These are phyloP conservation scores for Cucurbita pepo DNA, from an alignment of 306 rosid species.

Conservation along the genomic window DNA sequence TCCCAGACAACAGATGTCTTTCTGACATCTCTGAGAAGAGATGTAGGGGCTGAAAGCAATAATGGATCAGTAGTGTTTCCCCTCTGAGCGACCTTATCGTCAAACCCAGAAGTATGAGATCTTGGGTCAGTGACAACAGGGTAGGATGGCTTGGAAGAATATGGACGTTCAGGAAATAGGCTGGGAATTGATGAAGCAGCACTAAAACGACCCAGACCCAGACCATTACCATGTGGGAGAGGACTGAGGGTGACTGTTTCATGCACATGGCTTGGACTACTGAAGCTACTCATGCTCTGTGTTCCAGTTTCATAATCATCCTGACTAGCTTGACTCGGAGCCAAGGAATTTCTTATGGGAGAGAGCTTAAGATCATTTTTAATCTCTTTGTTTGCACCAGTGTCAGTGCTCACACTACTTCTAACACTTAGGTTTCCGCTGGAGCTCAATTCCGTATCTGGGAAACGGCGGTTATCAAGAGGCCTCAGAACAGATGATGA, in stretches of 20 bases:
- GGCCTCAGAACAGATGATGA: slow-evolving; percentile 91
- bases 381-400: slow-evolving; percentile 50
- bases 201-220: slow-evolving; percentile 59
- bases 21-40: slow-evolving; percentile 77
- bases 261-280: slow-evolving; percentile 84
- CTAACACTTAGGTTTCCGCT: slow-evolving; percentile 81
- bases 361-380: slow-evolving; percentile 50
- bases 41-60: slow-evolving; percentile 48
- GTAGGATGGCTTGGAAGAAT: slow-evolving; percentile 36
- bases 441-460: slow-evolving; percentile 60
- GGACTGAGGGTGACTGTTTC: slow-evolving; percentile 87
- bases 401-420: slow-evolving; percentile 77
- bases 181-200: slow-evolving; percentile 36
- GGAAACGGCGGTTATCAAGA: slow-evolving; percentile 42
- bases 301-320: slow-evolving; percentile 92
- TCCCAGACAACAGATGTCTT: slow-evolving; percentile 97
- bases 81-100: slow-evolving; percentile 48
- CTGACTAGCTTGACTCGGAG: slow-evolving; percentile 81
- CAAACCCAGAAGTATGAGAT: slow-evolving; percentile 42
- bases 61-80: slow-evolving; percentile 42
- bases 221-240: slow-evolving; percentile 54
- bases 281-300: slow-evolving; percentile 86
- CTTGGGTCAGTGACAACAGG: slow-evolving; percentile 31
- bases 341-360: slow-evolving; percentile 50
- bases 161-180: slow-evolving; percentile 45